Evolutionary conservation across 257 asterid species (phyloP).

Genomic region (Knoxia roxburghii): DNA sequence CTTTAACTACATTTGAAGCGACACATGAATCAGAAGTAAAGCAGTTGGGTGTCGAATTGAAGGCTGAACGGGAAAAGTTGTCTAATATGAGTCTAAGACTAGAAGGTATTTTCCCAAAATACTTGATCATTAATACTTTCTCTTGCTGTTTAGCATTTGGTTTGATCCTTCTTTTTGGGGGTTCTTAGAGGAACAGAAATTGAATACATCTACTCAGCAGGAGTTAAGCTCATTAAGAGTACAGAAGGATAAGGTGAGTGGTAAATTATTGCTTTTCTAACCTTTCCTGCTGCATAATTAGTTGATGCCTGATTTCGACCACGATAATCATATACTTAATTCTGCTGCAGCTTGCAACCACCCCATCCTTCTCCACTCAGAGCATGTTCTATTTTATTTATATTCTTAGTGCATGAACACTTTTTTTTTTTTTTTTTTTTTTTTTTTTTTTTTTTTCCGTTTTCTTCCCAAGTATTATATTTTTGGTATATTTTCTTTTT

Average conservation of each 20-base stretch:
- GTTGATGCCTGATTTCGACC: neutral
- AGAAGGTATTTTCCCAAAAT: slow-evolving; percentile 49
- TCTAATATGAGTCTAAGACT: slow-evolving; percentile 45
- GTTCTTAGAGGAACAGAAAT: slow-evolving; percentile 79
- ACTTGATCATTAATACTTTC: neutral
- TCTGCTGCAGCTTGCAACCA: neutral
- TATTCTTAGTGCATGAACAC: neutral
- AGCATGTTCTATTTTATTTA: neutral
- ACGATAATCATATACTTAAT: neutral
- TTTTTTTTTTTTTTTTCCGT: neutral
- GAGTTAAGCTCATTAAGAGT: slow-evolving; percentile 66
- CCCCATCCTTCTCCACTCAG: neutral
- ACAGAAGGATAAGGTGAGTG: slow-evolving; percentile 66
- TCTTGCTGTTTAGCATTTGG: neutral
- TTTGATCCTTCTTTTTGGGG: slow-evolving; percentile 23
- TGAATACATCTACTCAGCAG: slow-evolving; percentile 54
- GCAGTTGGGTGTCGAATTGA: slow-evolving; percentile 54
- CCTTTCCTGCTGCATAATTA: slow-evolving; percentile 4
- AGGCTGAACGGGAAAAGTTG: slow-evolving; percentile 58
- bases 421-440: neutral
- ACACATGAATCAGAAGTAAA: slow-evolving; percentile 59
- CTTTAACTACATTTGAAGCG: slow-evolving; percentile 54
- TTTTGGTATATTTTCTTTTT: neutral
- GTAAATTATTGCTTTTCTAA: neutral
- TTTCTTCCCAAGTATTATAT: neutral